These are phyloP conservation scores for Aspergillus udagawae DNA, from an alignment of 2,329 filamentous ascomycete species.

Conservation along the genomic window DNA sequence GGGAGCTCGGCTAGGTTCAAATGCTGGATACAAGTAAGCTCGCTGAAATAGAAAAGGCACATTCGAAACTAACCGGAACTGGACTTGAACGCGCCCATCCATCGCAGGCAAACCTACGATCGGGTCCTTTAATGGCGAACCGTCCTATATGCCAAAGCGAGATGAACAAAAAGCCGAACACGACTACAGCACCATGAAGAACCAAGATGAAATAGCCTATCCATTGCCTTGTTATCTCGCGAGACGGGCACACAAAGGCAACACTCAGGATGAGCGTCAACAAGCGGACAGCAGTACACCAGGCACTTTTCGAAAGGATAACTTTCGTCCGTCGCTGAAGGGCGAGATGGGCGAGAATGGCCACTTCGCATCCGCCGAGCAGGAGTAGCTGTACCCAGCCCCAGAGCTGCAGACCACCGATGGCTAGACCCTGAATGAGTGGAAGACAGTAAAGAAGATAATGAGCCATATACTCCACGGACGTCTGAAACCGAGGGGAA, in stretches of 20 bases:
- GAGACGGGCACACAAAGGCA: not conserved
- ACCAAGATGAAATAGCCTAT: constrained; percentile 4
- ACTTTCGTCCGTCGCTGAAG: not conserved
- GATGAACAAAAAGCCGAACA: constrained; percentile 1
- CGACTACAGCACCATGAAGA: constrained; percentile 1
- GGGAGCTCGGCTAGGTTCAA: not conserved
- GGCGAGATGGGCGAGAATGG: not conserved
- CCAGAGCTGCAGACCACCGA: constrained; percentile 7
- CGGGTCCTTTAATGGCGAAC: not conserved
- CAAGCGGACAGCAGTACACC: constrained; percentile 1
- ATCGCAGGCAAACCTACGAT: not conserved
- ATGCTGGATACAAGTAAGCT: not conserved
- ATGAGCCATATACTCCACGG: not conserved
- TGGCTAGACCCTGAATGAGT: constrained; percentile 6
- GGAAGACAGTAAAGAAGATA: constrained; percentile 7
- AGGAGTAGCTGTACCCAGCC: constrained; percentile 6
- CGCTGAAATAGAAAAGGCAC: not conserved
- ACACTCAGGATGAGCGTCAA: not conserved
- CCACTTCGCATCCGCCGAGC: not conserved
- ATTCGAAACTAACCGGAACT: not conserved
- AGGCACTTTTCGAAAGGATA: not conserved
- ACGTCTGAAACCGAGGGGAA: not conserved
- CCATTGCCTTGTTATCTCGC: constrained; percentile 1
- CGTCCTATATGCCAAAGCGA: not conserved
- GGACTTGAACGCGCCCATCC: not conserved